phyloP scores from a whole-genome alignment of 2,329 filamentous ascomycete species.

The Colletotrichum kahawae region DNA sequence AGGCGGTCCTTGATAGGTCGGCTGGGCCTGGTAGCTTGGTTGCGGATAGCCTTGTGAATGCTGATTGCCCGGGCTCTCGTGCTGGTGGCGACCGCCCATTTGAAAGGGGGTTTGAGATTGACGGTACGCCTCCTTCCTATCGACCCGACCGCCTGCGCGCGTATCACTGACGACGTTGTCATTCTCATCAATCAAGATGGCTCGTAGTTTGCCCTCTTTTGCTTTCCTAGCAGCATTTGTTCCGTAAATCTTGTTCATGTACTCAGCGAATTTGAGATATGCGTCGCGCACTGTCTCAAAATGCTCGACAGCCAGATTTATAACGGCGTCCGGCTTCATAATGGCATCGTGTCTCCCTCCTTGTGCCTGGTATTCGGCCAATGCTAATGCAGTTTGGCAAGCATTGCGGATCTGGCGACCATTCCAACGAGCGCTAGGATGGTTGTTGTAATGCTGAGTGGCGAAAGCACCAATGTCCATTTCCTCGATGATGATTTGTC shows the following conservation, averaged over 20 bases:
- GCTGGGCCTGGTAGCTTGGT: accelerated
- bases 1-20: background rate
- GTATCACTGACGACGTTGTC: background rate
- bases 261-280: background rate
- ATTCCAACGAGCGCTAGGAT: constrained; percentile 34
- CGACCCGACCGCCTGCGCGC: background rate
- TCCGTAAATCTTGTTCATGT: background rate
- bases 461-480: constrained; percentile 37
- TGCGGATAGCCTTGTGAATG: background rate
- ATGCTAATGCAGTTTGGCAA: constrained; percentile 48
- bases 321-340: background rate
- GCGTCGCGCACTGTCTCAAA: background rate
- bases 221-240: background rate
- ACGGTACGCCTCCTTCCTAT: background rate
- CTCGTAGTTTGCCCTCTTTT: background rate
- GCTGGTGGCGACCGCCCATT: accelerated
- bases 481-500: constrained; percentile 30
- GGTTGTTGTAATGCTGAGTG: background rate
- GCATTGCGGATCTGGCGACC: constrained; percentile 48
- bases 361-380: constrained; percentile 27
- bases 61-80: accelerated
- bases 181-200: background rate
- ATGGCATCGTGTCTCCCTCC: background rate
- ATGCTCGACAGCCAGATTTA: background rate
- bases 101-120: background rate